phyloP scores from a whole-genome alignment of 2,329 filamentous ascomycete species.

The Phialophora tarda region DNA sequence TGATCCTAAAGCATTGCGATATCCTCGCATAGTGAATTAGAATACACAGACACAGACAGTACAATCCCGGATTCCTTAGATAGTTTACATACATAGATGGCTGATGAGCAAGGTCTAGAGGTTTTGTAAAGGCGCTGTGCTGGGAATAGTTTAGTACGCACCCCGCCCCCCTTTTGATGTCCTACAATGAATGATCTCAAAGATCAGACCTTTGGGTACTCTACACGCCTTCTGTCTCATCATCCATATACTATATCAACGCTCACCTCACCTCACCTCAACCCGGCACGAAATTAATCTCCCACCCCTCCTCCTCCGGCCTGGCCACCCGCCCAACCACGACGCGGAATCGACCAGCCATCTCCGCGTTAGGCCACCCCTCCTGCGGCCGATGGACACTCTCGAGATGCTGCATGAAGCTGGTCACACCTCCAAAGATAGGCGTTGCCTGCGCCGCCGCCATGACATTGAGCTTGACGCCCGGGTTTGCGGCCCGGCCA shows the following conservation, averaged over 20 bases:
- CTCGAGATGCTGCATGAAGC: constrained; percentile 53
- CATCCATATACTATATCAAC: no score
- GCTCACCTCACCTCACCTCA: background rate
- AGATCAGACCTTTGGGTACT: background rate
- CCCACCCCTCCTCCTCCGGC: constrained; percentile 51
- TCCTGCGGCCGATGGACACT: constrained; percentile 45
- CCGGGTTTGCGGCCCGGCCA: constrained; percentile 18
- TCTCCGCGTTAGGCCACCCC: constrained; percentile 44
- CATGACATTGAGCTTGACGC: background rate
- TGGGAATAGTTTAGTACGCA: no score
- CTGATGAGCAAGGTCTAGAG: no score
- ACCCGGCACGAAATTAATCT: constrained; percentile 53
- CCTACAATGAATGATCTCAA: background rate
- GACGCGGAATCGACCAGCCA: constrained; percentile 52
- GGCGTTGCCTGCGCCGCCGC: constrained; percentile 36
- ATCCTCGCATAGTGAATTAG: no score
- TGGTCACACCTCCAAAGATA: constrained; percentile 49
- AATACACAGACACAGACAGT: no score
- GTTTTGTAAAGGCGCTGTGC: background rate
- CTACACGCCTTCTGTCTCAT: no score
- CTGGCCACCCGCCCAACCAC: constrained; percentile 50
- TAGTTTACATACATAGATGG: background rate
- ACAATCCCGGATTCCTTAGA: no score
- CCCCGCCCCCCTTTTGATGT: background rate
- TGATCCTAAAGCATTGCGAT: no score